Conservation (phyloP, 495 filamentous ascomycete species). For the Evernia prunastri region DNA sequence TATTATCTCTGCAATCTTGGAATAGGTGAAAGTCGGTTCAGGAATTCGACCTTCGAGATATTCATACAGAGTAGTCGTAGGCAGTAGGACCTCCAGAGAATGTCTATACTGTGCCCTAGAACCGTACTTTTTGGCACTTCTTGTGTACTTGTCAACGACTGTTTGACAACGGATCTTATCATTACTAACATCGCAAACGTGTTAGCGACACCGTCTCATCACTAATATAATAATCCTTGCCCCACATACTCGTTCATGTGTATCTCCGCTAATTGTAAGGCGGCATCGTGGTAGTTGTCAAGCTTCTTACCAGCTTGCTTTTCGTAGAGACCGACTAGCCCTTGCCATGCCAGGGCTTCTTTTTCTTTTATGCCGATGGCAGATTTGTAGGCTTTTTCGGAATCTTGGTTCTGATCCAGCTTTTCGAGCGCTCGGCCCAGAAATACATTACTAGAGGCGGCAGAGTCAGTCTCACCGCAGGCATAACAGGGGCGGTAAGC, state of each 20-base stretch:
- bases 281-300: slow-evolving; percentile 65
- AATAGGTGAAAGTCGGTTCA: slow-evolving; percentile 74
- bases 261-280: slow-evolving; percentile 64
- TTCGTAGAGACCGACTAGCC: slow-evolving; percentile 80
- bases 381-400: slow-evolving; percentile 67
- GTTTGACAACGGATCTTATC: slow-evolving; percentile 69
- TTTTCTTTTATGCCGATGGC: slow-evolving; percentile 59
- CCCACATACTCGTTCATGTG: slow-evolving; percentile 45
- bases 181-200: slow-evolving; percentile 28
- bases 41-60: slow-evolving; percentile 81
- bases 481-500: slow-evolving; percentile 27
- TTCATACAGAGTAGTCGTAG: slow-evolving; percentile 67
- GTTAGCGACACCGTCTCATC: slow-evolving; percentile 1
- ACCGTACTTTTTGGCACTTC: slow-evolving; percentile 62
- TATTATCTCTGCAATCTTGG: slow-evolving; percentile 73
- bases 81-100: slow-evolving; percentile 69
- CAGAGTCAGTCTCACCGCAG: slow-evolving; percentile 34
- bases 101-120: slow-evolving; percentile 63
- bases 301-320: slow-evolving; percentile 62
- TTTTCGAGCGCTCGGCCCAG: slow-evolving; percentile 75
- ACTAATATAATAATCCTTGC: slow-evolving; percentile 33
- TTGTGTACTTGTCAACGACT: slow-evolving; percentile 71
- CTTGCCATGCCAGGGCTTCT: slow-evolving; percentile 78
- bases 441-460: slow-evolving; percentile 51
- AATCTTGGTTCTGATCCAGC: slow-evolving; percentile 58